Conservation (phyloP, 1,284 basidiomycete species). For the Cryptococcus sp. region DNA sequence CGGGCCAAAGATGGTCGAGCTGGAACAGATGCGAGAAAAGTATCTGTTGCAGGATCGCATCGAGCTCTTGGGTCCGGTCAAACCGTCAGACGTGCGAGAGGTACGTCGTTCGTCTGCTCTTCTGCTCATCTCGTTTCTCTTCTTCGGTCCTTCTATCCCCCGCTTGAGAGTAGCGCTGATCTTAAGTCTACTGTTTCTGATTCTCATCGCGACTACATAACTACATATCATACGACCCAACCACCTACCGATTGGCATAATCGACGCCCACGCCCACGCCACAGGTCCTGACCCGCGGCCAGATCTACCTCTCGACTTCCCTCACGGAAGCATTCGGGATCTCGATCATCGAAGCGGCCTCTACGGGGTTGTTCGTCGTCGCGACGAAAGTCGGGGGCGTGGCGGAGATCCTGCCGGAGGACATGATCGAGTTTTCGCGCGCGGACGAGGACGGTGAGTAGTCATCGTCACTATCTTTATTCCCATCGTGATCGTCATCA, state of each 20-base stretch:
- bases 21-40: constrained; percentile 95
- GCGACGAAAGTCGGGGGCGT: constrained; percentile 93
- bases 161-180: too few relatives aligned
- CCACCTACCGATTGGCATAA: too few relatives aligned
- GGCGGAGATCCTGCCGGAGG: constrained; percentile 88
- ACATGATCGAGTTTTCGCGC: constrained; percentile 91
- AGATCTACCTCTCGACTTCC: constrained; percentile 93
- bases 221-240: too few relatives aligned
- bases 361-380: constrained; percentile 90
- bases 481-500: background rate
- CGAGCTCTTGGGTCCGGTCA: constrained; percentile 78
- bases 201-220: background rate
- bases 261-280: background rate
- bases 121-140: too few relatives aligned
- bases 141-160: too few relatives aligned
- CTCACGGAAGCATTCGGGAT: constrained; percentile 98
- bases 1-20: constrained; percentile 91
- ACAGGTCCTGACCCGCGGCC: constrained; percentile 76
- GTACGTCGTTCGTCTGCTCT: constrained; percentile 55
- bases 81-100: constrained; percentile 76
- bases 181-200: too few relatives aligned
- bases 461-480: background rate
- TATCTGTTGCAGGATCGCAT: constrained; percentile 86
- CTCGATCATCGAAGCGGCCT: constrained; percentile 93
- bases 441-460: constrained; percentile 74